These are phyloP conservation scores for Cadophora gregata DNA, from an alignment of 2,329 filamentous ascomycete species.

Conservation along the genomic window DNA sequence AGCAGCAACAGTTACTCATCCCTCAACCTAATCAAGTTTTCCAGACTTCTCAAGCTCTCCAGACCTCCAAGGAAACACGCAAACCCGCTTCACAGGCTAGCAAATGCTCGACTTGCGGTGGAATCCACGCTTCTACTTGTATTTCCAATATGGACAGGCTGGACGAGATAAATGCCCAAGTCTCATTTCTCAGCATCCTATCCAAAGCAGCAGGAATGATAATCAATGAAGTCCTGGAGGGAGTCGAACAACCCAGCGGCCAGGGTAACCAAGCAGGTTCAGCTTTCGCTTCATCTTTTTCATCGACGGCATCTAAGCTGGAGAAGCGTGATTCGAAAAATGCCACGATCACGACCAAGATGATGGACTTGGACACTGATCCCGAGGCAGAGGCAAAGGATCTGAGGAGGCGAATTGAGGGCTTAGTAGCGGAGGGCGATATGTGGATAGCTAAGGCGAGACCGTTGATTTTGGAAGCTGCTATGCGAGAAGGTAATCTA, in stretches of 20 bases:
- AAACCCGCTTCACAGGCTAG: background rate
- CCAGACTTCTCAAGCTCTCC: background rate
- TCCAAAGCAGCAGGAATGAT: background rate
- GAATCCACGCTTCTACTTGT: background rate
- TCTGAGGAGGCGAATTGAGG: background rate
- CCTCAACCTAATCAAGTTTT: background rate
- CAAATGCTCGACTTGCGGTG: background rate
- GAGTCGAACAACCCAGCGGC: background rate
- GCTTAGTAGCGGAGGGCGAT: background rate
- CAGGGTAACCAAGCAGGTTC: no score
- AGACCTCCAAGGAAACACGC: background rate
- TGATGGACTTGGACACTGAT: background rate
- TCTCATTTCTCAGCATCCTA: background rate
- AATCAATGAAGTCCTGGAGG: background rate
- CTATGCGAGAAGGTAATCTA: conserved; percentile 3
- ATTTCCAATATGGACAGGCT: background rate
- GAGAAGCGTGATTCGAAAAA: no score
- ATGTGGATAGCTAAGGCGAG: background rate
- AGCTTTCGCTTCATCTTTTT: no score
- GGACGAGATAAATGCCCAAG: background rate
- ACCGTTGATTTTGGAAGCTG: background rate
- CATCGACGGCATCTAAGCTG: no score
- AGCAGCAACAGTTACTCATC: background rate
- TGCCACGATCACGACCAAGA: no score
- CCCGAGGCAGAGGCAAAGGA: background rate